A percentile compares a stretch with the other conserved stretches of the same genome.
Evolutionary conservation across 495 filamentous ascomycete species (phyloP).

Genomic region (Cercophora sp.): DNA sequence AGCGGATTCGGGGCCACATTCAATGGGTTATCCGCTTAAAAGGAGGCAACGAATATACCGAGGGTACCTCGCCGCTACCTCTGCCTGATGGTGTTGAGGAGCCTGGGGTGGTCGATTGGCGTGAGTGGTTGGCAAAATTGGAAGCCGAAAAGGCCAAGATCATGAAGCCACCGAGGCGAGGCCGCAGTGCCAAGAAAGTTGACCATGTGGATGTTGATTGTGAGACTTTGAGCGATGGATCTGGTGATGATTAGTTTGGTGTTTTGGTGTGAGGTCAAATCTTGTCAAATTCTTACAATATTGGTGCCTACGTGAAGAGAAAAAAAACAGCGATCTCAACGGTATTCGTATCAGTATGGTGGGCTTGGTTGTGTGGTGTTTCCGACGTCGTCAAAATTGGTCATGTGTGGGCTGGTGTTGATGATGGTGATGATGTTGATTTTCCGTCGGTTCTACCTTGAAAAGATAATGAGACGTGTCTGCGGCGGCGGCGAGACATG

Average conservation of each 20-base stretch:
- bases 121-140: constrained; percentile 4
- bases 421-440: no score
- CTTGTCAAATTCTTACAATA: no score
- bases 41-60: background rate
- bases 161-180: background rate
- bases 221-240: no score
- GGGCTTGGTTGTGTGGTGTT: background rate
- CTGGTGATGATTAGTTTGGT: no score
- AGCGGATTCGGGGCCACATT: background rate
- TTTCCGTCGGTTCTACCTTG: no score
- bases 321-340: background rate
- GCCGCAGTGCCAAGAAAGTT: background rate
- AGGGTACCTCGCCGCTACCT: background rate
- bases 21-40: background rate
- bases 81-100: constrained; percentile 1
- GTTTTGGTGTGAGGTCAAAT: no score
- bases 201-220: background rate
- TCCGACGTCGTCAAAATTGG: background rate
- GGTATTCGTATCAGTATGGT: background rate
- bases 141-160: background rate
- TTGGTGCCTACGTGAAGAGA: background rate
- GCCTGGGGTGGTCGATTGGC: background rate
- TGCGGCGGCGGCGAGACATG: no score
- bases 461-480: no score
- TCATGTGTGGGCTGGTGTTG: background rate